These are phyloP conservation scores for Alnus rubra DNA, from an alignment of 306 rosid genomes.

Conservation along the genomic window DNA sequence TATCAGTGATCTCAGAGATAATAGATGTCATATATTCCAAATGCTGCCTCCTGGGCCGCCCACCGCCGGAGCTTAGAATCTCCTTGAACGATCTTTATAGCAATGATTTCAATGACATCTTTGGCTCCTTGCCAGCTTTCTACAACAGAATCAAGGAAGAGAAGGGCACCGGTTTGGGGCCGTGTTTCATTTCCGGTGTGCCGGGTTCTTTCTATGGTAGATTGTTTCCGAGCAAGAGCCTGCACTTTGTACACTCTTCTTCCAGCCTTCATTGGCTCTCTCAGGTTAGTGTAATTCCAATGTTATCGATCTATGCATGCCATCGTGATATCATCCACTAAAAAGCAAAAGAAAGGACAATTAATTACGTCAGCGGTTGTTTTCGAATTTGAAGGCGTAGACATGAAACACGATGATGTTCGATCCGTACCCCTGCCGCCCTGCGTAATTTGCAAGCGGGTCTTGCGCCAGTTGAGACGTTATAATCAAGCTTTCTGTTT, in stretches of 20 bases:
- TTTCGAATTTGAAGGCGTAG: no score
- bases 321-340: no score
- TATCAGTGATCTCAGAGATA: constrained; percentile 46
- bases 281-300: constrained; percentile 28
- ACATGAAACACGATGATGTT: no score
- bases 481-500: no score
- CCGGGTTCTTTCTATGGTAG: constrained; percentile 70
- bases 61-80: constrained; percentile 46
- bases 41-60: constrained; percentile 10
- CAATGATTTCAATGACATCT: constrained; percentile 77
- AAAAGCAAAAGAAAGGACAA: no score
- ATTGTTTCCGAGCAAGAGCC: constrained; percentile 41
- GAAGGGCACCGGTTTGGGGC: constrained; percentile 23
- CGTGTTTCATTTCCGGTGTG: constrained; percentile 45
- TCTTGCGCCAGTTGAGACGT: neutral
- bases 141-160: constrained; percentile 27
- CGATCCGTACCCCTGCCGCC: no score
- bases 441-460: neutral
- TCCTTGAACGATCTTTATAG: constrained; percentile 64
- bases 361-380: no score
- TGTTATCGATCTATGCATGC: no score
- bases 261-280: constrained; percentile 86
- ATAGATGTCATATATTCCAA: constrained; percentile 34
- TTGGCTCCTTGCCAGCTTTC: constrained; percentile 63
- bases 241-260: constrained; percentile 72